phyloP scores from a whole-genome alignment of 2,329 filamentous ascomycete species.

The Beauveria bassiana region DNA sequence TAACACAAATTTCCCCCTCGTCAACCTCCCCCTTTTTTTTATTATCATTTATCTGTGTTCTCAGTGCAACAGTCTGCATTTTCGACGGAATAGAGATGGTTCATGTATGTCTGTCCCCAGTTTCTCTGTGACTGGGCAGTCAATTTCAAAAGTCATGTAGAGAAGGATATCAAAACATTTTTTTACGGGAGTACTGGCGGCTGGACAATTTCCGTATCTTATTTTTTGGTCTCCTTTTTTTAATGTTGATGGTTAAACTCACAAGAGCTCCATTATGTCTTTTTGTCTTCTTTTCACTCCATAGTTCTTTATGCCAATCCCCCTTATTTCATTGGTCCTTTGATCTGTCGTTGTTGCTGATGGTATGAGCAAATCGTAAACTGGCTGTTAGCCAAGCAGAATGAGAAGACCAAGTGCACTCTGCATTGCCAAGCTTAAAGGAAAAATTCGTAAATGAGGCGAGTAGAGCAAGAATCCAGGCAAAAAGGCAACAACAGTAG shows the following conservation, averaged over 20 bases:
- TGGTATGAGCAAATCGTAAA: slow-evolving; percentile 7
- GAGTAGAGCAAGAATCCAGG: background rate
- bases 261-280: slow-evolving; percentile 2
- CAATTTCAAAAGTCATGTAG: slow-evolving; percentile 33
- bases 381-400: background rate
- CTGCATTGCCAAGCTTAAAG: background rate
- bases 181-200: slow-evolving; percentile 30
- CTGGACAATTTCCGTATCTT: slow-evolving; percentile 15
- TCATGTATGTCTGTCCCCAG: slow-evolving; percentile 29
- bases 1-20: background rate
- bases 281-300: slow-evolving; percentile 12
- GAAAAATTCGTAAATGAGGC: background rate
- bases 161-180: slow-evolving; percentile 18
- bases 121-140: slow-evolving; percentile 19
- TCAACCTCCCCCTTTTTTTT: background rate
- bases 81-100: slow-evolving; percentile 30
- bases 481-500: slow-evolving; percentile 13
- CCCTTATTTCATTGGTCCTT: slow-evolving; percentile 15
- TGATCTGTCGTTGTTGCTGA: slow-evolving; percentile 12
- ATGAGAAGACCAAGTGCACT: background rate
- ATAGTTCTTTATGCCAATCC: background rate
- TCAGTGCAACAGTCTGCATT: slow-evolving; percentile 7
- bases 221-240: slow-evolving; percentile 14
- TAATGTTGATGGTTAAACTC: slow-evolving; percentile 10
- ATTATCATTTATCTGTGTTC: slow-evolving; percentile 6